phyloP scores from a whole-genome alignment of 1,284 basidiomycete species.

The Singerocomus rubriflavus region DNA sequence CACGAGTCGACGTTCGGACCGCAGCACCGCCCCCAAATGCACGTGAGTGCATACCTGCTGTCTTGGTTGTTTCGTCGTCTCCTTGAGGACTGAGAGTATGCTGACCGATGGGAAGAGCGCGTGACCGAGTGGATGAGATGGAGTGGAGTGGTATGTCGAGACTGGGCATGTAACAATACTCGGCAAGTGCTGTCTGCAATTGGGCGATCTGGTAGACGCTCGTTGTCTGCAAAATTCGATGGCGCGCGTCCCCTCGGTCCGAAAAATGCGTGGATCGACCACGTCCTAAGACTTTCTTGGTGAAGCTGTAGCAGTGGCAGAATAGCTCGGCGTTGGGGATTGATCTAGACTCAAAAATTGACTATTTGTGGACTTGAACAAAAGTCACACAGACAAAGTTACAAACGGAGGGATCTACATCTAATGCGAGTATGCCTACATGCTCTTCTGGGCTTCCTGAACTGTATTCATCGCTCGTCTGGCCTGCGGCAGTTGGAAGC shows the following conservation, averaged over 20 bases:
- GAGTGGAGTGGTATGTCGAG: constrained; percentile 69
- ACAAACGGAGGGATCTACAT: too few species aligned
- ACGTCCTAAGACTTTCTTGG: background rate
- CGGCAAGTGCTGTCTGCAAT: background rate
- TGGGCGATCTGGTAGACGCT: constrained; percentile 7
- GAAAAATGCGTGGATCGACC: background rate
- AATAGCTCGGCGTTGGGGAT: too few species aligned
- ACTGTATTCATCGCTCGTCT: too few species aligned
- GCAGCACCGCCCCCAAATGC: constrained; percentile 37
- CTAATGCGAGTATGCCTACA: too few species aligned
- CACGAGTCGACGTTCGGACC: constrained; percentile 29
- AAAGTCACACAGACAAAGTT: too few species aligned
- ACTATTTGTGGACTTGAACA: too few species aligned
- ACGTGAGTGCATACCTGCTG: constrained; percentile 33
- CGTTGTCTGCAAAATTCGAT: constrained; percentile 1
- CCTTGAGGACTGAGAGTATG: constrained; percentile 31
- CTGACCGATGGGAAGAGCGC: constrained; percentile 41
- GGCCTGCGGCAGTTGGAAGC: too few species aligned
- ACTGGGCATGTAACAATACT: constrained; percentile 26
- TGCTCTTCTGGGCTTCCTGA: too few species aligned
- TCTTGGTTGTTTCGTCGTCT: constrained; percentile 21
- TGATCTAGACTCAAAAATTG: too few species aligned
- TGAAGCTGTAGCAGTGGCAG: too few species aligned
- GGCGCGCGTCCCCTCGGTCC: background rate
- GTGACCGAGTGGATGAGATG: constrained; percentile 48